A percentile compares a stretch with the other conserved stretches of the same genome.
These are phyloP conservation scores for Lactarius trivialis DNA, from an alignment of 768 basidiomycete genomes.

Conservation along the genomic window DNA sequence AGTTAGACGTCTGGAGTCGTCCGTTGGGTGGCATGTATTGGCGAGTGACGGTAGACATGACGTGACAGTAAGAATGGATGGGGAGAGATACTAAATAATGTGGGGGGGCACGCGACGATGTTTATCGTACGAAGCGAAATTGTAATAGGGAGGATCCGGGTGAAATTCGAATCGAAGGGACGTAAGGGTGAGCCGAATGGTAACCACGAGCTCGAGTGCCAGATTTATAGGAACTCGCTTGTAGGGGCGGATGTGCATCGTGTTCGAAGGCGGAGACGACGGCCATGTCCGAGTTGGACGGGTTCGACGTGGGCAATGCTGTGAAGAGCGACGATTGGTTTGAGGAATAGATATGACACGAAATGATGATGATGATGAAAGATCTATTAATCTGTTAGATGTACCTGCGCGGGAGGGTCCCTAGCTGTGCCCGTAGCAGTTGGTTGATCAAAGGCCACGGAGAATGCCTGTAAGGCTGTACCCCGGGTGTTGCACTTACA, in stretches of 20 bases:
- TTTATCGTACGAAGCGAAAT: background rate
- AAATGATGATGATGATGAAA: constrained; percentile 14
- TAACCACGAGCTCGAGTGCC: background rate
- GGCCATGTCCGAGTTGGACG: constrained; percentile 14
- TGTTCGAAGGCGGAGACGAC: constrained; percentile 4
- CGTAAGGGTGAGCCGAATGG: constrained; percentile 11
- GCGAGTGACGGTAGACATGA: constrained; percentile 18
- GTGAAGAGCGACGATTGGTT: constrained; percentile 4
- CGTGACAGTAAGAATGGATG: background rate
- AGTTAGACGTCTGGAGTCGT: constrained; percentile 18
- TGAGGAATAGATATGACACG: background rate
- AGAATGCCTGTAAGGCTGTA: background rate
- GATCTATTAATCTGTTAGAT: constrained; percentile 3
- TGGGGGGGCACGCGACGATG: background rate
- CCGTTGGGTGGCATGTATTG: constrained; percentile 20
- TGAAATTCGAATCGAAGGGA: constrained; percentile 6
- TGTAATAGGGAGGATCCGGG: constrained; percentile 1
- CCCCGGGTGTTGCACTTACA: background rate
- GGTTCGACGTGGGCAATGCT: background rate
- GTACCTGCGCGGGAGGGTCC: background rate
- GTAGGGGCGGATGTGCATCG: constrained; percentile 4
- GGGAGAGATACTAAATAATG: background rate
- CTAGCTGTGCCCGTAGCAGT: constrained; percentile 5
- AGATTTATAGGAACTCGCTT: constrained; percentile 19
- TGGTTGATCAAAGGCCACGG: background rate